phyloP scores from a whole-genome alignment of 139 green algal species.

The Spirogloea muscicola region DNA sequence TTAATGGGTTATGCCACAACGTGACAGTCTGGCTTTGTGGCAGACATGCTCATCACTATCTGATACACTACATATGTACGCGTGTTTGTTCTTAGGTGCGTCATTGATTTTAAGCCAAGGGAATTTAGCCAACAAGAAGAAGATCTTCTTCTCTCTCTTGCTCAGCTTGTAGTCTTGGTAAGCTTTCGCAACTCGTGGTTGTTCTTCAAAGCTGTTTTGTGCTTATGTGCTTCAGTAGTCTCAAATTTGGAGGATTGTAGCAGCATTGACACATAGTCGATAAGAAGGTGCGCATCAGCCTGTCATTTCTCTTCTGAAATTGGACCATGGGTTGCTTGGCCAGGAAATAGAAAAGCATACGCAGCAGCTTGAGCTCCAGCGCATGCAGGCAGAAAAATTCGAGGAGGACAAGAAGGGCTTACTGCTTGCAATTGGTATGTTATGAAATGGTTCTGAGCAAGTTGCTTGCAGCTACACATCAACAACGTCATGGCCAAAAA shows the following conservation, averaged over 20 bases:
- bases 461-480: no score
- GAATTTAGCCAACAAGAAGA: conserved; percentile 64
- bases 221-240: no score
- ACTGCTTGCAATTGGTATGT: conserved; percentile 54
- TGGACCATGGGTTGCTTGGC: not conserved
- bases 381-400: conserved; percentile 36
- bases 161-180: conserved; percentile 76
- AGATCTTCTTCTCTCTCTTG: conserved; percentile 77
- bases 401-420: conserved; percentile 52
- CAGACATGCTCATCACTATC: not conserved
- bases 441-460: no score
- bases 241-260: not conserved
- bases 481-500: no score
- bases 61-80: not conserved
- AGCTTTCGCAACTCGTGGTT: conserved; percentile 38
- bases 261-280: not conserved
- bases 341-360: conserved; percentile 69
- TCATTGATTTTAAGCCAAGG: conserved; percentile 74
- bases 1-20: not conserved
- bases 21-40: not conserved
- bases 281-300: not conserved
- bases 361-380: conserved; percentile 45
- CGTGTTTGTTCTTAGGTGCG: conserved; percentile 48
- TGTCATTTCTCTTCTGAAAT: not conserved
- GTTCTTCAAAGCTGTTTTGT: no score